Conservation (phyloP, 2,329 filamentous ascomycete genomes). For the Nothophoma quercina region DNA sequence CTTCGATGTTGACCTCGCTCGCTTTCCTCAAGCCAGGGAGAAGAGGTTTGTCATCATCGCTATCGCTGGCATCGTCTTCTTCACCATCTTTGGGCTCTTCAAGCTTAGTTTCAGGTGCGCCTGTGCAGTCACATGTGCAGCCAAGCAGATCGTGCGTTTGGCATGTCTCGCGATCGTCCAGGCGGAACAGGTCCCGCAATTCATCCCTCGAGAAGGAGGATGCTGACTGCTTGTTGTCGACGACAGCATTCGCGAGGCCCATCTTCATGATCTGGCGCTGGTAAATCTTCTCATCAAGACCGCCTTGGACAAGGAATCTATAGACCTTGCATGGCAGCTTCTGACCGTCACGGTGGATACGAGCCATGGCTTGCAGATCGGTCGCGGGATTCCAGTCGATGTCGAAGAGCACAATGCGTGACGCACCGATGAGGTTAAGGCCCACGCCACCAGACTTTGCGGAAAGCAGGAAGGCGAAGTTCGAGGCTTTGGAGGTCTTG, state of each 20-base stretch:
- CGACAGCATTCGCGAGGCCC: slow-evolving; percentile 73
- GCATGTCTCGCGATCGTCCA: slow-evolving; percentile 67
- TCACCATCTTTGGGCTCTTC: slow-evolving; percentile 25
- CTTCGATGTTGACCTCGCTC: slow-evolving; percentile 56
- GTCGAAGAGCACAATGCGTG: slow-evolving; percentile 74
- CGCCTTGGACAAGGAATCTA: slow-evolving; percentile 71
- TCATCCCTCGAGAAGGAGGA: slow-evolving; percentile 72
- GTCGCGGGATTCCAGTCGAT: slow-evolving; percentile 80
- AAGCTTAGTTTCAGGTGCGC: slow-evolving; percentile 38
- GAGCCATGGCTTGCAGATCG: slow-evolving; percentile 77
- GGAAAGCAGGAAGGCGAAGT: slow-evolving; percentile 75
- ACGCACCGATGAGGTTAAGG: slow-evolving; percentile 74
- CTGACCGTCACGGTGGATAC: slow-evolving; percentile 76
- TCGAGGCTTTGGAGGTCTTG: slow-evolving; percentile 60
- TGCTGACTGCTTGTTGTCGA: slow-evolving; percentile 69
- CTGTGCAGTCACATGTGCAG: slow-evolving; percentile 67
- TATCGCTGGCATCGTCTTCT: slow-evolving; percentile 31
- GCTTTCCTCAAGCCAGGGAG: slow-evolving; percentile 46
- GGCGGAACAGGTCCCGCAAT: slow-evolving; percentile 69
- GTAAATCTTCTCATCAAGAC: slow-evolving; percentile 77
- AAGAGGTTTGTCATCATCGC: slow-evolving; percentile 35
- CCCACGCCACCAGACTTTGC: slow-evolving; percentile 76
- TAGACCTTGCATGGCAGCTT: slow-evolving; percentile 74
- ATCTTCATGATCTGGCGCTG: slow-evolving; percentile 76
- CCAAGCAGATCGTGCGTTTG: slow-evolving; percentile 73